Base-by-base conservation (phyloP, 2,329 filamentous ascomycete genomes). In the Aspergillus niger region DNA sequence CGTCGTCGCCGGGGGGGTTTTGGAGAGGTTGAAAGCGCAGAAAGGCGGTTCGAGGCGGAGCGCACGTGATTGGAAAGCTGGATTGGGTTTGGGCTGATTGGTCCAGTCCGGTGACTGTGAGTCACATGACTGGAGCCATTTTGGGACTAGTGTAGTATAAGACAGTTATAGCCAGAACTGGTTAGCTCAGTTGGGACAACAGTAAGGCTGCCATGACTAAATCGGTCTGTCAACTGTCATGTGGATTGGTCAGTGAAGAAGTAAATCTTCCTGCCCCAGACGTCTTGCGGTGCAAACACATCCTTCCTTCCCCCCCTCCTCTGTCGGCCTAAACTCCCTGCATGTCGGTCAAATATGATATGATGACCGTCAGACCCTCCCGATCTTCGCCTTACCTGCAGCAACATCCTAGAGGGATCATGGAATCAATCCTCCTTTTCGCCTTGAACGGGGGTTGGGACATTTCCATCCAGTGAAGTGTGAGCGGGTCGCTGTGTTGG, bases 1-100 rank as follows among this genome's bases (percentile, higher is more conserved):
- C 70, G 70, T 70, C 65, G 65, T 62, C 55, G 63, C 32, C 32
- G 32, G 32, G 32, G 63, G 65, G 67, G 63, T 55, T 66, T 62
- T 62, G 53, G 38, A 20, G 53, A 64, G 61, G 65, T 65, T 58
- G 60, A 62, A 61, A 59, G 60, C 57, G 57, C 55, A 59, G 61
- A 55, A 53, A 32, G 53, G 57, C 63, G 58, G 61, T 57, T 61
- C 55, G 52, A 54, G 53, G 36, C 36, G 54, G 22, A 30, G 8
- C 5, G 53, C 66, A 68, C 66, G 62, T 68, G 66, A 65, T n/a
- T 24, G 1, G 2, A 2, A 22, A n/a, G 24, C 53, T 48, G 2
- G 4, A 57, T 57, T 5, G 5, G 58, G 63, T 36, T 58, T 67
- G 68, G 65, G 44, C 32, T 36, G 32, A 36, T 36, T 36, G 32